Evolutionary conservation across 257 asterid species (phyloP), one percentile per base, ranked within the genome.

Genomic region (Ophiorrhiza pumila): DNA sequence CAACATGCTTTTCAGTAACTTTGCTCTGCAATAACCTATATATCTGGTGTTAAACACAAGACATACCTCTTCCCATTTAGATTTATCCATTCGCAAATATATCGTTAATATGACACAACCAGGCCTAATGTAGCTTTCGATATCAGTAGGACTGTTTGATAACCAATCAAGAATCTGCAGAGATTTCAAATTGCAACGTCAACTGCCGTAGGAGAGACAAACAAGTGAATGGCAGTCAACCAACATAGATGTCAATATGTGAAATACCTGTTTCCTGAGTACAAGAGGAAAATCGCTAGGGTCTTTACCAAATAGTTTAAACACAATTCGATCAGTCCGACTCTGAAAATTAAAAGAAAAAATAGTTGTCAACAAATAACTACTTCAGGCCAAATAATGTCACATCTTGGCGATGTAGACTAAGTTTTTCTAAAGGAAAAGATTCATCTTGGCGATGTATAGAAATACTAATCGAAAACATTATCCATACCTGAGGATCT

Each of bases 111-210:
- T 78, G 80, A 93, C 77, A 77, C 97, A 93, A 79, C 98, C 98
- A 79, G 98, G 98, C 70, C 93, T 81, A 79, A 91, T 93, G 82
- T 91, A 88, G 90, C 98, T 89, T 79, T 93, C 98, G 56, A 93
- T 88, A 61, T 93, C 98, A 27, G 94, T 89, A 42, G 98, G 98
- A 78, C 96, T 89, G 84, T 81, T 83, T 18, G 96, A 87, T 68
- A 93, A 87, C 98, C 98, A 93, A 81, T 91, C 91, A 76, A 93
- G 89, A 79, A 93, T 93, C 98, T 93, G 95, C 77, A 84, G 71
- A 63, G 69, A 74, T 61, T 45, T n/a, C 39, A 69, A 20, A 29
- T 29, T 35, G n/a, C 12, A 57, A 66, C 45, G 45, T 76, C 49
- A 55, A 35, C 12, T 29, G 34, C 34, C 22, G 29, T 15, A 41